A percentile compares a stretch with the other conserved stretches of the same genome.
phyloP scores from a whole-genome alignment of 768 basidiomycete species.

The Serendipita indica region DNA sequence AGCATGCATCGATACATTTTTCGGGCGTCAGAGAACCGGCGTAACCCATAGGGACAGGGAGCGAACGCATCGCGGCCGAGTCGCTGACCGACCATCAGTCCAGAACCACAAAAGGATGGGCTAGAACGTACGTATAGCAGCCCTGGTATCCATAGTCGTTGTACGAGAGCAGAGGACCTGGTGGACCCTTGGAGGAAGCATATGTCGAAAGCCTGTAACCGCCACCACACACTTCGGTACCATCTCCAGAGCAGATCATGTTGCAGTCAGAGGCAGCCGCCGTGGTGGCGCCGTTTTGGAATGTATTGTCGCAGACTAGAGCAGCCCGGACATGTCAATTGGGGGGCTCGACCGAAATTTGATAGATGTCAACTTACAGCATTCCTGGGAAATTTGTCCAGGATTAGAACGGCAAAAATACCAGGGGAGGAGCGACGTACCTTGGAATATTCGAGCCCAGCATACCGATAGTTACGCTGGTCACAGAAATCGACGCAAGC shows the following conservation, averaged over 20 bases:
- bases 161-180: slow-evolving; percentile 48
- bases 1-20: slow-evolving; percentile 37
- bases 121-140: slow-evolving; percentile 1
- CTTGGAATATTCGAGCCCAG: slow-evolving; percentile 52
- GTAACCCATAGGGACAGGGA: not conserved
- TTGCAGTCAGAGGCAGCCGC: slow-evolving; percentile 41
- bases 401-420: not conserved
- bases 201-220: slow-evolving; percentile 27
- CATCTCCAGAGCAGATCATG: slow-evolving; percentile 44
- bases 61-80: not conserved
- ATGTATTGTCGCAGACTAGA: slow-evolving; percentile 52
- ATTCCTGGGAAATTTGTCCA: slow-evolving; percentile 23
- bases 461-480: slow-evolving; percentile 38
- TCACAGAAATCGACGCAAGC: slow-evolving; percentile 33
- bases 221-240: slow-evolving; percentile 25
- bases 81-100: not conserved
- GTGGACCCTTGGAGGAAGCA: slow-evolving; percentile 42
- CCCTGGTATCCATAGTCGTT: slow-evolving; percentile 3
- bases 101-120: not conserved
- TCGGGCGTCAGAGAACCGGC: not conserved
- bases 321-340: slow-evolving; percentile 7
- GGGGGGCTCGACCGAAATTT: slow-evolving; percentile 8
- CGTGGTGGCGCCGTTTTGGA: slow-evolving; percentile 32
- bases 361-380: slow-evolving; percentile 31
- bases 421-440: slow-evolving; percentile 14